Evolutionary conservation across 2,329 filamentous ascomycete genomes (phyloP), one percentile per base, ranked within the genome.

Genomic region (Arthrobotrys iridis): DNA sequence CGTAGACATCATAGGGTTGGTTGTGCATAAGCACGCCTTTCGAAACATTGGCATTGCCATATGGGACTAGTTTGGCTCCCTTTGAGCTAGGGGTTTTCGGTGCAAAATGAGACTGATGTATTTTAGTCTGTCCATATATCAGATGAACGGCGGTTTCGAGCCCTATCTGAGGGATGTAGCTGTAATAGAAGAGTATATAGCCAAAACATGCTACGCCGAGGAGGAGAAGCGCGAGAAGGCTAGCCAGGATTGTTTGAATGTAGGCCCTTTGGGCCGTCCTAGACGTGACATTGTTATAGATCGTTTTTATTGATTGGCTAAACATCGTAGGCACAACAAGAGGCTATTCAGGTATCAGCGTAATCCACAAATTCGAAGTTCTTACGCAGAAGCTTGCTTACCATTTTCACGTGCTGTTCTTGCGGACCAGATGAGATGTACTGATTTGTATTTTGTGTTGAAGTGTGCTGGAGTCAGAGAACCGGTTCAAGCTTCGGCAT

Each of bases 1-100:
- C 85, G 3, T 87, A 86, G 43, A 99, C 87, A 81, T 98, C 93
- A 85, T 99, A 99, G 52, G 89, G 86, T 81, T 97, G 94, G 50
- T 88, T 85, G 15, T 88, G 85, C 78, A 90, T 88, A 77, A 95
- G 83, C 50, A 87, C 85, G 22, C 55, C 40, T 18, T 84, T 79
- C 8, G 82, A 81, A 10, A 90, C 81, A 15, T 81, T 79, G 1
- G 84, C 84, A 1, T 83, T 83, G n/a, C 87, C 88, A 81, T 86
- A 85, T 0, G 88, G 87, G 78, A 82, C 40, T 4, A 58, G 50
- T 46, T 65, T 67, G 1, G 46, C 46, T n/a, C 20, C 40, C 43
- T 60, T 45, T 8, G 41, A 13, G n/a, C 62, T 43, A 8, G 45
- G 46, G 3, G 55, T 28, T 2, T 63, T 40, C 40, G 77, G 57